These are phyloP conservation scores for Mycena polygramma DNA, from an alignment of 768 basidiomycete species.

Conservation along the genomic window DNA sequence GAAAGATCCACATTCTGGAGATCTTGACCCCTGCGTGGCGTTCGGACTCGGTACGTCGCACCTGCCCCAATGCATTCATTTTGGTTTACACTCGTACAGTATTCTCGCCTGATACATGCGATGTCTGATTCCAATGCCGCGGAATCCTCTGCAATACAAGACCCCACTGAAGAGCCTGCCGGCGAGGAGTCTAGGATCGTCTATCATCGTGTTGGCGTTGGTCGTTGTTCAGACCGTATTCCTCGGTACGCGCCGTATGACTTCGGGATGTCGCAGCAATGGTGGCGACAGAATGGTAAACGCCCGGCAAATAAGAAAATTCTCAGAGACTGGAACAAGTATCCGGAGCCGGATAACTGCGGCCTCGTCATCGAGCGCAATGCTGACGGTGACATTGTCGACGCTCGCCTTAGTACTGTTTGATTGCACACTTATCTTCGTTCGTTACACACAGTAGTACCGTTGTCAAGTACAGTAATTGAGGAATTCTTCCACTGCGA, in stretches of 20 bases:
- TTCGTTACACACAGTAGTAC: not conserved
- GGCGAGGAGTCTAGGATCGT: not conserved
- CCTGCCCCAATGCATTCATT: not conserved
- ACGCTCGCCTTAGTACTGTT: too few relatives aligned
- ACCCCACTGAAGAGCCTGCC: too few relatives aligned
- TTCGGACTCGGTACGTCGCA: not conserved
- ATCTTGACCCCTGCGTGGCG: slow-evolving; percentile 4
- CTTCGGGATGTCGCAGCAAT: not conserved
- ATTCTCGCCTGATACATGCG: not conserved
- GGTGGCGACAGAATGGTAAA: not conserved
- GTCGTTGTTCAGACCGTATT: not conserved
- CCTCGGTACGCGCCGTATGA: not conserved
- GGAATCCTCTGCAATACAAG: not conserved
- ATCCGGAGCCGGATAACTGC: not conserved
- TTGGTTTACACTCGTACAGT: not conserved
- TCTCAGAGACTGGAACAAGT: not conserved
- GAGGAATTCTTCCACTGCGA: too few relatives aligned
- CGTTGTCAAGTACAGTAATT: too few relatives aligned
- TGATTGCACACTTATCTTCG: not conserved
- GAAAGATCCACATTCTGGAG: not conserved
- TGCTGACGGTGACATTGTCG: not conserved
- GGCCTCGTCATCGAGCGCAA: not conserved
- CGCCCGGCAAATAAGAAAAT: not conserved
- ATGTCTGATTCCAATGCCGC: not conserved
- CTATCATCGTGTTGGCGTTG: not conserved